A percentile compares a stretch with the other conserved stretches of the same genome.
These are phyloP conservation scores for Juncus inflexus DNA, from an alignment of 176 grass and related monocot genomes.

Conservation along the genomic window DNA sequence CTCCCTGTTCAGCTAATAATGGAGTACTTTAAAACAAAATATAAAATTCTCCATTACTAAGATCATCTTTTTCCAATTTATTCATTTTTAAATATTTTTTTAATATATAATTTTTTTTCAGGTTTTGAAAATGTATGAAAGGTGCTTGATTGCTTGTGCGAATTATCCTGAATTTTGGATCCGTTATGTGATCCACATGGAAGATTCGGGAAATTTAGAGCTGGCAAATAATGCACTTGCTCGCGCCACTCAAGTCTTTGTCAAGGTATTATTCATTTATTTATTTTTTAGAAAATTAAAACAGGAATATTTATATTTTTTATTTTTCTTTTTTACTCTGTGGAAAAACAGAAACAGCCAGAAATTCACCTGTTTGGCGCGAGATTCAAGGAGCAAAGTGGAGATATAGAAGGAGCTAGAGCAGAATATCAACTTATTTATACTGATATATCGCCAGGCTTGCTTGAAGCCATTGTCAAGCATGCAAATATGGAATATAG, in stretches of 20 bases:
- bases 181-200: constrained; percentile 93
- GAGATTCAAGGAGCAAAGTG: constrained; percentile 78
- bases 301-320: neutral
- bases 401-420: constrained; percentile 72
- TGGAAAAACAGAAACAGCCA: constrained; percentile 77
- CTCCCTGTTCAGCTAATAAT: constrained; percentile 93
- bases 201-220: constrained; percentile 76
- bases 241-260: constrained; percentile 95
- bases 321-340: constrained; percentile 19
- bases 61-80: constrained; percentile 24
- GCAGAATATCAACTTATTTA: constrained; percentile 77
- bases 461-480: constrained; percentile 89
- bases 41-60: too few species aligned
- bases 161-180: constrained; percentile 97
- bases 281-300: neutral
- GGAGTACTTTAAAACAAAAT: constrained; percentile 83
- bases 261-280: constrained; percentile 58
- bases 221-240: constrained; percentile 94
- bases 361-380: constrained; percentile 93
- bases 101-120: constrained; percentile 48
- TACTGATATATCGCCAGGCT: constrained; percentile 64
- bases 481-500: constrained; percentile 93
- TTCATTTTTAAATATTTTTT: constrained; percentile 33
- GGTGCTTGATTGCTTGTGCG: constrained; percentile 94
- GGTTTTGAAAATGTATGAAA: constrained; percentile 98